Evolutionary conservation across 352 stramenopile genomes (phyloP).

Genomic region (Phytophthora pini): DNA sequence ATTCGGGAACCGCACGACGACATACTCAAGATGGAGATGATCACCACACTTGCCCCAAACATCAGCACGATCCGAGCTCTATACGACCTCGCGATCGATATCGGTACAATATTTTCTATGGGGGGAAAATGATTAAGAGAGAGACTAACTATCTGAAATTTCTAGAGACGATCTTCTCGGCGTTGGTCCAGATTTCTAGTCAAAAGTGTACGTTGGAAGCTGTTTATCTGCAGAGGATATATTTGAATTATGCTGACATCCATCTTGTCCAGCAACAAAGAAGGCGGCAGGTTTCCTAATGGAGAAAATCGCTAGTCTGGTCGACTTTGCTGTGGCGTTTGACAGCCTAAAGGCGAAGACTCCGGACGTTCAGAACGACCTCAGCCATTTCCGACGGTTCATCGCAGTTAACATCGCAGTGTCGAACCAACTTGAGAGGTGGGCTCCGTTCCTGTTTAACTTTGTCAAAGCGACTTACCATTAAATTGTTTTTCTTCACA

Average conservation of each 20-base stretch:
- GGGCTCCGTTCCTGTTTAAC: background rate
- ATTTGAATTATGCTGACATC: slow-evolving; percentile 7
- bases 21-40: slow-evolving; percentile 41
- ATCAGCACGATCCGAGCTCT: slow-evolving; percentile 42
- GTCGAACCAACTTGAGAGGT: slow-evolving; percentile 63
- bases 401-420: slow-evolving; percentile 40
- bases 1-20: slow-evolving; percentile 45
- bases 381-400: slow-evolving; percentile 65
- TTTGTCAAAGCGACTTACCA: background rate
- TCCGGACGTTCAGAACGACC: slow-evolving; percentile 67
- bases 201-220: slow-evolving; percentile 44
- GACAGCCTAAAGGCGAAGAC: slow-evolving; percentile 61
- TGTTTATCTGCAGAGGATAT: background rate
- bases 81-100: slow-evolving; percentile 52
- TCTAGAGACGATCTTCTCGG: slow-evolving; percentile 52
- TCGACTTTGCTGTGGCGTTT: slow-evolving; percentile 64
- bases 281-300: slow-evolving; percentile 49
- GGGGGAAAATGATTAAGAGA: background rate
- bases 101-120: slow-evolving; percentile 31
- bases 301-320: slow-evolving; percentile 59
- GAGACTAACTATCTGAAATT: slow-evolving; percentile 7
- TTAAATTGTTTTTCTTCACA: slow-evolving; percentile 2
- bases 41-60: slow-evolving; percentile 50
- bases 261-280: slow-evolving; percentile 36
- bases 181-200: slow-evolving; percentile 55